Percentiles rank a stretch among this genome's conserved stretches.
These are phyloP conservation scores for Crithidia acanthocephali DNA, from an alignment of 208 protist species.

Conservation along the genomic window DNA sequence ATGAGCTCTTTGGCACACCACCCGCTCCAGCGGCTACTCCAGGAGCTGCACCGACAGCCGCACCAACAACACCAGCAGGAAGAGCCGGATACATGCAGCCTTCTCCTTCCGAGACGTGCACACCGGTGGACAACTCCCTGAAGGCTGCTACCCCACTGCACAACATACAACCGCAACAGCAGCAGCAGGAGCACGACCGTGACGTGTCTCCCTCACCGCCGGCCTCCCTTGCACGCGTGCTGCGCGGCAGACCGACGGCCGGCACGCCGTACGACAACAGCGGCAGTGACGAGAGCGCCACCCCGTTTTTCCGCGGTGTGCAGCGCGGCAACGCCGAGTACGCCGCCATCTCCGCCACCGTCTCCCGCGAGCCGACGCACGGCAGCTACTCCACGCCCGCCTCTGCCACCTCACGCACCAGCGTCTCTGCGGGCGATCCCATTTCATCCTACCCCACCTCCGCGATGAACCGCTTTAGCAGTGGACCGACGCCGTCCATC, in stretches of 20 bases:
- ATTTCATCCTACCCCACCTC: not conserved
- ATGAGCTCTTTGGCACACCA: conserved; percentile 11
- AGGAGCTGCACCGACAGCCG: not conserved
- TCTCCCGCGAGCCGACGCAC: not conserved
- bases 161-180: not conserved
- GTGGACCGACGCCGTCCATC: not conserved
- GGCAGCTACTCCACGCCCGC: not conserved
- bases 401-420: conserved; percentile 5
- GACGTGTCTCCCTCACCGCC: not conserved
- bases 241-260: not conserved
- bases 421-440: not conserved
- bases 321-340: conserved; percentile 13
- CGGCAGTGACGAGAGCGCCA: not conserved
- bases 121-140: not conserved
- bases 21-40: not conserved
- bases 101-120: too few relatives aligned
- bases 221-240: not conserved
- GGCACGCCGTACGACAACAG: not conserved
- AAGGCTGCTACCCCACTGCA: not conserved
- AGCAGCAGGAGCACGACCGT: not conserved
- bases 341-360: not conserved
- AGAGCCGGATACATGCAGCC: too few relatives aligned
- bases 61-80: not conserved
- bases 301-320: not conserved
- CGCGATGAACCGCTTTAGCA: not conserved